These are phyloP conservation scores for Gracilaria domingensis DNA, from an alignment of 23 red algal genomes.

Conservation along the genomic window DNA sequence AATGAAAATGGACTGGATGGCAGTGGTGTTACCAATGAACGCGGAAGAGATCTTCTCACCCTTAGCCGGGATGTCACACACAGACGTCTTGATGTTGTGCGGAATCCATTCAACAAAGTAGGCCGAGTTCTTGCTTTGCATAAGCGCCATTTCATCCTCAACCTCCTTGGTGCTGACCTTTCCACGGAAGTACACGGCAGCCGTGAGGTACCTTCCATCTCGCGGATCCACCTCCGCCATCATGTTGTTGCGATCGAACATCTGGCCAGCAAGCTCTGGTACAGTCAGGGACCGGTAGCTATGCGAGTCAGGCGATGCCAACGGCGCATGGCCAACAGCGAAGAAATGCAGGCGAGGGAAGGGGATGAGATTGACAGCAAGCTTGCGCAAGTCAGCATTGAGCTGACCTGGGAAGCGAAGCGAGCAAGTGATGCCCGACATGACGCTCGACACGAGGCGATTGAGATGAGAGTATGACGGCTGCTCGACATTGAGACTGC, in stretches of 20 bases:
- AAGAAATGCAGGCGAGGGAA: conserved; percentile 99
- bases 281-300: conserved; percentile 83
- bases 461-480: conserved; percentile 95
- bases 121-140: conserved; percentile 95
- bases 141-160: conserved; percentile 97
- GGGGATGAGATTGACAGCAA: conserved; percentile 97
- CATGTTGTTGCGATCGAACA: conserved; percentile 97
- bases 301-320: conserved; percentile 64
- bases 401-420: conserved; percentile 99
- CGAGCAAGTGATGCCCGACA: conserved; percentile 99
- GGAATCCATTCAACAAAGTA: conserved; percentile 99
- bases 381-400: conserved; percentile 98
- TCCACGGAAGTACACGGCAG: conserved; percentile 99
- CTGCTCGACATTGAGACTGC: conserved; percentile 85
- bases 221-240: conserved; percentile 99
- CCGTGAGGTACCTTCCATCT: conserved; percentile 97
- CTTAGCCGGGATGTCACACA: conserved; percentile 92
- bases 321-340: conserved; percentile 90
- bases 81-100: conserved; percentile 96
- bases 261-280: conserved; percentile 92
- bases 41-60: conserved; percentile 86
- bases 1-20: conserved; percentile 98
- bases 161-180: conserved; percentile 99
- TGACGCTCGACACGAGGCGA: conserved; percentile 94
- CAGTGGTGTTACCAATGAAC: conserved; percentile 98